Conservation (phyloP, 495 filamentous ascomycete species). For the Astrocystis sublimbata region DNA sequence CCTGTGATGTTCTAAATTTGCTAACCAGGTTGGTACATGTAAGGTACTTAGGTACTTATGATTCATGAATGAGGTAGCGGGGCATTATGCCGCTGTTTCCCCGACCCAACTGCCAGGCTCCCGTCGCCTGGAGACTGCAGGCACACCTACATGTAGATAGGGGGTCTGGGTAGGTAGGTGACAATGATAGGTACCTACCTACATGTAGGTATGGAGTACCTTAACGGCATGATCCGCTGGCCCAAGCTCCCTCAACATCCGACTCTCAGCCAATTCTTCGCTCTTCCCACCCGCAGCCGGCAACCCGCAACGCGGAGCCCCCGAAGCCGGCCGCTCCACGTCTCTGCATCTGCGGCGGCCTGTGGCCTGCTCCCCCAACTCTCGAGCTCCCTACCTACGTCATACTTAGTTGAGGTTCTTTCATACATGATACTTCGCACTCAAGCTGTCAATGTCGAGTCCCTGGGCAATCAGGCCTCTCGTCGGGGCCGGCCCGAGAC, state of each 20-base stretch:
- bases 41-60: not conserved
- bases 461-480: constrained; percentile 33
- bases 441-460: constrained; percentile 27
- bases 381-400: too few relatives aligned
- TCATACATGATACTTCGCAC: not conserved
- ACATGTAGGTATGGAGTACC: not conserved
- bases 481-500: constrained; percentile 31
- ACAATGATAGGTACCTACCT: not conserved
- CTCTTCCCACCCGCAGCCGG: not conserved
- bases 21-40: too few relatives aligned
- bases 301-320: too few relatives aligned
- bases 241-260: constrained; percentile 11
- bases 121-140: not conserved
- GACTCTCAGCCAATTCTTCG: not conserved
- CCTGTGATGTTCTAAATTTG: constrained; percentile 7
- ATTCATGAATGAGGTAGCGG: not conserved
- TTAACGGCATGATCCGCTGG: too few relatives aligned
- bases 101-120: not conserved
- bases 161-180: too few relatives aligned
- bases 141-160: not conserved
- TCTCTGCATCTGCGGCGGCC: not conserved
- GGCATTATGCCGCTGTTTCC: constrained; percentile 12
- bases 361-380: not conserved
- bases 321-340: not conserved
- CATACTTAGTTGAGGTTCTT: too few relatives aligned